Conservation (phyloP, 306 rosid genomes). For the Albizia julibrissin region DNA sequence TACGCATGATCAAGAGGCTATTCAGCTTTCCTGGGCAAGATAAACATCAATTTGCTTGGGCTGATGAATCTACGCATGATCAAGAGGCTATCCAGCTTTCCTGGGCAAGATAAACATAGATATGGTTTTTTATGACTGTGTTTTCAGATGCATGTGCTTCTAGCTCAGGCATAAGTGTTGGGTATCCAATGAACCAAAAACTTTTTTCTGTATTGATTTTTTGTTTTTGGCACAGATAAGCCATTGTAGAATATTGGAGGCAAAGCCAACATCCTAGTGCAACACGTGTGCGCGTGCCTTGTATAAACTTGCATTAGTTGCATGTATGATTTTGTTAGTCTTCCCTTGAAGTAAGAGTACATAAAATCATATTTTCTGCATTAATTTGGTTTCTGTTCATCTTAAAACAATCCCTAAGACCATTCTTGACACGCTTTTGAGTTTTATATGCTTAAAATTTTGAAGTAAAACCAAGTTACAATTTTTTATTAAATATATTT, state of each 20-base stretch:
- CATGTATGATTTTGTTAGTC: not conserved
- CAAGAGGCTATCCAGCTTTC: constrained; percentile 92
- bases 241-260: not conserved
- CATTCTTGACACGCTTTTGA: not conserved
- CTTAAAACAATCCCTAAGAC: not conserved
- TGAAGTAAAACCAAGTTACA: not conserved
- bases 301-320: not conserved
- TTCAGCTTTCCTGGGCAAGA: constrained; percentile 83
- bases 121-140: constrained; percentile 14
- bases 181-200: not conserved
- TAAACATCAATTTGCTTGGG: constrained; percentile 68
- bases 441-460: no score
- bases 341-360: not conserved
- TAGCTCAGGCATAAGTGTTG: not conserved
- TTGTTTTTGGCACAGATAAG: not conserved
- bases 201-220: not conserved
- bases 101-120: constrained; percentile 53
- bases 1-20: constrained; percentile 84
- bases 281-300: not conserved
- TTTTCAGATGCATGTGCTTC: constrained; percentile 38
- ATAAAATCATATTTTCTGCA: not conserved
- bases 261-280: no score
- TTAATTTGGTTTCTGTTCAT: not conserved
- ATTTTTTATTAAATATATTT: no score
- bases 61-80: constrained; percentile 72